Conservation (phyloP, 805 yeast species). For the Ascoidea asiatica region DNA sequence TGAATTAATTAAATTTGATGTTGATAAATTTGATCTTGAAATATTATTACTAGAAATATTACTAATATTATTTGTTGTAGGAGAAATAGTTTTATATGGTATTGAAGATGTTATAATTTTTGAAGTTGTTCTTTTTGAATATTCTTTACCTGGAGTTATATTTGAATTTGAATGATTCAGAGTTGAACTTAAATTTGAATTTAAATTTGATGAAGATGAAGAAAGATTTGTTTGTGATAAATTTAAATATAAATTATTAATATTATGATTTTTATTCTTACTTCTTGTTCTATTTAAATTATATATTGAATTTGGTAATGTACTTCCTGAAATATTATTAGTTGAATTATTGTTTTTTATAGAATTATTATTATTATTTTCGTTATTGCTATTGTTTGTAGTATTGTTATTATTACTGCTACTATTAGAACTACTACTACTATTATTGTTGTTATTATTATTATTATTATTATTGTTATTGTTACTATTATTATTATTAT, state of each 20-base stretch:
- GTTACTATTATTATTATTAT: not conserved
- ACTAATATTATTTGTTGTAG: not conserved
- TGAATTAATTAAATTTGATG: not conserved
- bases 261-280: conserved; percentile 1
- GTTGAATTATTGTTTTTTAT: not conserved
- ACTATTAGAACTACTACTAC: not conserved
- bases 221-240: not conserved
- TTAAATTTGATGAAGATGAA: not conserved
- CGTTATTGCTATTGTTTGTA: conserved; percentile 1
- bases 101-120: not conserved
- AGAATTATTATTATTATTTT: not conserved
- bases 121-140: not conserved
- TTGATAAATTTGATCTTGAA: not conserved
- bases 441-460: not conserved
- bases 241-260: not conserved
- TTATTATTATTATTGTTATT: not conserved
- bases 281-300: conserved; percentile 2
- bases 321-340: not conserved
- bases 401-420: not conserved
- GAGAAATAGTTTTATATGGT: not conserved
- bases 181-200: not conserved
- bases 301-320: not conserved
- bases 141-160: not conserved
- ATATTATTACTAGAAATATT: too few relatives aligned
- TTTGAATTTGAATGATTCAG: conserved; percentile 15